Evolutionary conservation across 2,329 filamentous ascomycete species (phyloP).

Genomic region (Knufia fluminis): DNA sequence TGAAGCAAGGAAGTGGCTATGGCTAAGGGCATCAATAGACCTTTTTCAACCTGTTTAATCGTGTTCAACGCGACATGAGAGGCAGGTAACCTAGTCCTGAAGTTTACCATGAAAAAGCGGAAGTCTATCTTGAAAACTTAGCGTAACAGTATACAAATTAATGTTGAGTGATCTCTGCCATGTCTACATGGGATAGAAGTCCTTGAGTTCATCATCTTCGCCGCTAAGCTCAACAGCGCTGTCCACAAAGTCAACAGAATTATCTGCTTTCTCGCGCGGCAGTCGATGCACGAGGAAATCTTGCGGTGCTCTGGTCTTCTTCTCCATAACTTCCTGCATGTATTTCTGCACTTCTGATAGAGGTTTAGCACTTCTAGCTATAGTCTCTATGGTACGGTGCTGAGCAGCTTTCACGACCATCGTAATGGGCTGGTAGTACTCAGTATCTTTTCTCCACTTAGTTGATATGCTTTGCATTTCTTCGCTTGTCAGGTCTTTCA

Average conservation of each 20-base stretch:
- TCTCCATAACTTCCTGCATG: conserved; percentile 50
- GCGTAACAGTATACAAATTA: too few species aligned
- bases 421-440: conserved; percentile 46
- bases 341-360: conserved; percentile 44
- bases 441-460: conserved; percentile 25
- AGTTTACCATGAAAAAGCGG: too few species aligned
- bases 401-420: conserved; percentile 47
- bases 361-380: conserved; percentile 48
- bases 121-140: too few species aligned
- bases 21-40: too few species aligned
- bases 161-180: not conserved
- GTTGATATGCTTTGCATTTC: not conserved
- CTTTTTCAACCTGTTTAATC: too few species aligned
- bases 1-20: too few species aligned
- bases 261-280: conserved; percentile 32
- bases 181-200: conserved; percentile 13
- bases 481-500: conserved; percentile 6
- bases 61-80: too few species aligned
- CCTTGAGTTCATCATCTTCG: conserved; percentile 23
- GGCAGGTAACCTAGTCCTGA: too few species aligned
- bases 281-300: conserved; percentile 48
- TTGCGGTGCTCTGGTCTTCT: conserved; percentile 46
- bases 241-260: conserved; percentile 16
- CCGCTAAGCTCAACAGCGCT: conserved; percentile 21
- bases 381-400: conserved; percentile 44